phyloP scores from a whole-genome alignment of 2,329 filamentous ascomycete genomes.

The Ascosphaera apis region DNA sequence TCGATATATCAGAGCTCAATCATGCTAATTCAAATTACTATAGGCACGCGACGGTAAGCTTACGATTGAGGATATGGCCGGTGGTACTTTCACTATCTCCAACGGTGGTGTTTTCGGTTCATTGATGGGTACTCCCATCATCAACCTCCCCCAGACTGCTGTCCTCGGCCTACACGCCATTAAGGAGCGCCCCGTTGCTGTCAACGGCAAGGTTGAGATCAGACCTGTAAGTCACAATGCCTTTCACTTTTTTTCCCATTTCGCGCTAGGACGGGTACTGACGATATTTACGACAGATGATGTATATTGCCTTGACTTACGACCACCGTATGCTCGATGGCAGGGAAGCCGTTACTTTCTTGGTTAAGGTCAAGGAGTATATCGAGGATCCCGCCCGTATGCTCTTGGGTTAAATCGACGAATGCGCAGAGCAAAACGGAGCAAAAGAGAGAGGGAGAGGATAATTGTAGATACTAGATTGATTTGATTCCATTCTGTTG shows the following conservation, averaged over 20 bases:
- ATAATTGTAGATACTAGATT: neutral
- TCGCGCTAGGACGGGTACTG: neutral
- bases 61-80: slow-evolving; percentile 98
- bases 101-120: slow-evolving; percentile 95
- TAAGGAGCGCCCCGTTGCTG: slow-evolving; percentile 72
- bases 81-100: slow-evolving; percentile 93
- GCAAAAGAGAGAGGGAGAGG: neutral
- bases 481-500: neutral
- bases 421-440: neutral
- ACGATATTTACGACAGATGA: slow-evolving; percentile 37
- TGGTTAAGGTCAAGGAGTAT: slow-evolving; percentile 93
- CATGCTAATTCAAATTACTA: neutral
- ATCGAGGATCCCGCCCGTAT: slow-evolving; percentile 90
- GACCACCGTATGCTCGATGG: slow-evolving; percentile 92
- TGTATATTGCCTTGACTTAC: slow-evolving; percentile 95
- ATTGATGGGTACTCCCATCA: slow-evolving; percentile 92
- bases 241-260: neutral
- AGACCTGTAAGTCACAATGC: slow-evolving; percentile 36
- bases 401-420: slow-evolving; percentile 37
- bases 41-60: slow-evolving; percentile 87
- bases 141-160: slow-evolving; percentile 82
- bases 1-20: no score
- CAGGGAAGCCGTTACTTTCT: slow-evolving; percentile 83
- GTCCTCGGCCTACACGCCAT: slow-evolving; percentile 88
- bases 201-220: slow-evolving; percentile 88